A percentile compares a stretch with the other conserved stretches of the same genome.
phyloP scores from a whole-genome alignment of 202 grass and related monocot species.

The Hordeum pubiflorum region DNA sequence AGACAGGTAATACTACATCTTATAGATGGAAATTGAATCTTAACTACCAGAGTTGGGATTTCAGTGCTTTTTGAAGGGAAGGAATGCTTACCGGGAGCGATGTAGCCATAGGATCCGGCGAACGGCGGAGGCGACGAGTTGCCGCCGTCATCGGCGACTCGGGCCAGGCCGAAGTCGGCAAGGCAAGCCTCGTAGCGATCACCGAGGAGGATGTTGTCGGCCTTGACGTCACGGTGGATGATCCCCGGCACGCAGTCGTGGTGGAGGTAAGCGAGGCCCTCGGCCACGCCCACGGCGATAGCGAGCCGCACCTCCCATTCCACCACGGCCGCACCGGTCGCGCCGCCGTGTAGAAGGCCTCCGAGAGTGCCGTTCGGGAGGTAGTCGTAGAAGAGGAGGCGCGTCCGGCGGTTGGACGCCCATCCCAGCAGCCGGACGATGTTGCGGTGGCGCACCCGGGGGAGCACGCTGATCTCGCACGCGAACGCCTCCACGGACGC shows the following conservation, averaged over 20 bases:
- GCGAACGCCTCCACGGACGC: constrained; percentile 53
- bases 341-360: constrained; percentile 35
- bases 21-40: neutral
- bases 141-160: constrained; percentile 40
- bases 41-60: neutral
- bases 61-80: neutral
- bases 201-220: constrained; percentile 81
- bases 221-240: constrained; percentile 84
- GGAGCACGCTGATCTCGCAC: constrained; percentile 68
- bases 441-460: constrained; percentile 76
- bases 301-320: constrained; percentile 80
- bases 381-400: constrained; percentile 87
- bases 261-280: constrained; percentile 80
- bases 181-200: constrained; percentile 72
- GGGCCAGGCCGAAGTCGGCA: constrained; percentile 72
- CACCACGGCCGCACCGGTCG: constrained; percentile 21
- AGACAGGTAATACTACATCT: neutral
- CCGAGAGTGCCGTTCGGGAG: constrained; percentile 75
- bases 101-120: constrained; percentile 94
- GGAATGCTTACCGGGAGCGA: constrained; percentile 57
- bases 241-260: constrained; percentile 75
- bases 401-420: constrained; percentile 65
- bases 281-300: constrained; percentile 70
- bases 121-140: constrained; percentile 49
- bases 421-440: constrained; percentile 73